These are phyloP conservation scores for Metarhizium brunneum DNA, from an alignment of 2,329 filamentous ascomycete genomes.

Conservation along the genomic window DNA sequence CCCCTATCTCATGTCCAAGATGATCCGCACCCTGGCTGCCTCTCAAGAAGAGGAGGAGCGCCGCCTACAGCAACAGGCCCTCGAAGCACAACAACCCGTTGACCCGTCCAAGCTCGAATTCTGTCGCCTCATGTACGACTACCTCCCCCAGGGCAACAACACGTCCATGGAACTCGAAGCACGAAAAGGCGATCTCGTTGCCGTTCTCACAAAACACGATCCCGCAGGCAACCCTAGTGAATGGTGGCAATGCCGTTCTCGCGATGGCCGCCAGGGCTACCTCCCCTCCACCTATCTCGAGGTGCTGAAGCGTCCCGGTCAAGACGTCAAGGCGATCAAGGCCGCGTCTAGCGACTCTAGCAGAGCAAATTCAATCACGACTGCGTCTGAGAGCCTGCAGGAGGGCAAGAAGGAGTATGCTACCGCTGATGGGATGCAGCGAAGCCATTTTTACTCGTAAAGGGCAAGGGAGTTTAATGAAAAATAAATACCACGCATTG, in stretches of 20 bases:
- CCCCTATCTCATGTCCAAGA: constrained; percentile 93
- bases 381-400: constrained; percentile 25
- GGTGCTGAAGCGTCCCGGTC: constrained; percentile 48
- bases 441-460: constrained; percentile 49
- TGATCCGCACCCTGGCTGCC: constrained; percentile 76
- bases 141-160: constrained; percentile 62
- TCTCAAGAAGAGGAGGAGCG: constrained; percentile 76
- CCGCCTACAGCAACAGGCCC: constrained; percentile 40
- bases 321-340: constrained; percentile 43
- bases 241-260: constrained; percentile 92
- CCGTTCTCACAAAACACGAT: constrained; percentile 85
- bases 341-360: constrained; percentile 36
- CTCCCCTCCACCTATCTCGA: constrained; percentile 87
- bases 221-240: constrained; percentile 86
- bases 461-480: background rate
- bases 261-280: constrained; percentile 86
- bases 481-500: background rate
- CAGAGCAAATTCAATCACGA: constrained; percentile 42
- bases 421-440: constrained; percentile 45
- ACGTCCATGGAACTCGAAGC: constrained; percentile 75
- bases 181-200: constrained; percentile 91
- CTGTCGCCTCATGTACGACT: constrained; percentile 91
- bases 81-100: constrained; percentile 46
- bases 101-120: constrained; percentile 93
- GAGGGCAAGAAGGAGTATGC: constrained; percentile 43